Percentiles rank a stretch among this genome's conserved stretches.
Evolutionary conservation across 208 protist species (phyloP).

Genomic region (Trichomonas gallinae): DNA sequence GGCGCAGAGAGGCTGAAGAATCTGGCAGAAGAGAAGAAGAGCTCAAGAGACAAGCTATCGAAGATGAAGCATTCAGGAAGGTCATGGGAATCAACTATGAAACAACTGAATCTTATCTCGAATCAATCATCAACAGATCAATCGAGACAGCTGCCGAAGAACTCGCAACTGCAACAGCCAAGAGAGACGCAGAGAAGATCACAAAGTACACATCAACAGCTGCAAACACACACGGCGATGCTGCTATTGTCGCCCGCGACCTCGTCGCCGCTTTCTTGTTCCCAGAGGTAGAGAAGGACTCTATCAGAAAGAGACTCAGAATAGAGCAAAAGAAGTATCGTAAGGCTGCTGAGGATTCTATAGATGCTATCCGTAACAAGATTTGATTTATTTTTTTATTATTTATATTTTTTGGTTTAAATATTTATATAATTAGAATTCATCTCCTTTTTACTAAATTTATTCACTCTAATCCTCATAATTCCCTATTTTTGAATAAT

Average conservation of each 20-base stretch:
- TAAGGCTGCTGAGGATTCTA: background rate
- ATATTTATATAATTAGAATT: background rate
- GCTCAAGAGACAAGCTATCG: background rate
- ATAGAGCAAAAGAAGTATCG: constrained; percentile 11
- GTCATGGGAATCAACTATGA: constrained; percentile 9
- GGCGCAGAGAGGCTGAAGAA: constrained; percentile 15
- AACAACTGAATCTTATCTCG: constrained; percentile 6
- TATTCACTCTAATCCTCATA: too few relatives aligned
- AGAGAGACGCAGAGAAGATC: constrained; percentile 13
- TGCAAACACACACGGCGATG: background rate
- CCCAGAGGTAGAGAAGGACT: constrained; percentile 2
- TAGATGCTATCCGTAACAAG: background rate
- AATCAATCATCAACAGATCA: background rate
- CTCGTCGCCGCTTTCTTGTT: constrained; percentile 1
- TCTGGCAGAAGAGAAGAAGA: constrained; percentile 21
- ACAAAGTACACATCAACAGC: constrained; percentile 12
- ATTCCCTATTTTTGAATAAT: too few relatives aligned
- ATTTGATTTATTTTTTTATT: background rate
- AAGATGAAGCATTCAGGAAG: background rate
- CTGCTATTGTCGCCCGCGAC: background rate
- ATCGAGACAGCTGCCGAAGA: background rate
- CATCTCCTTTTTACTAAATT: too few relatives aligned
- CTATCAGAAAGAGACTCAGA: background rate
- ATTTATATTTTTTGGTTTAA: background rate
- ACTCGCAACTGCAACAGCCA: background rate